phyloP scores from a whole-genome alignment of 345 rosid genomes.

The Heritiera fomes region DNA sequence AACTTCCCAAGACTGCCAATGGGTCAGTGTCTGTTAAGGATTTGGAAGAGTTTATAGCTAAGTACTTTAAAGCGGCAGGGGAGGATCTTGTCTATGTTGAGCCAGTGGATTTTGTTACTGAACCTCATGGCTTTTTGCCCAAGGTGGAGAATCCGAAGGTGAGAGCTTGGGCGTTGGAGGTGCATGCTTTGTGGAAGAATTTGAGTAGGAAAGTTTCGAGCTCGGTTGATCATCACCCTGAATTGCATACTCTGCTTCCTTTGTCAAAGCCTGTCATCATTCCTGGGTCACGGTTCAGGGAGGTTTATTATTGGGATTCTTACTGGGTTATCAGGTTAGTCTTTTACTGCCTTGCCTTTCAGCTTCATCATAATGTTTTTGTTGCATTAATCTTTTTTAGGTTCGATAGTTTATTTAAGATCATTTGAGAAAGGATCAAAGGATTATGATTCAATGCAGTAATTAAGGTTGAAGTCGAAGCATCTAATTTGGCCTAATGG shows the following conservation, averaged over 20 bases:
- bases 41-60: constrained; percentile 24
- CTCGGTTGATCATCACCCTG: constrained; percentile 50
- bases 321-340: constrained; percentile 86
- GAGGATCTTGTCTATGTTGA: constrained; percentile 50
- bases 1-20: constrained; percentile 42
- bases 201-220: constrained; percentile 59
- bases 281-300: constrained; percentile 87
- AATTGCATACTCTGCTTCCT: constrained; percentile 71
- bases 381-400: neutral
- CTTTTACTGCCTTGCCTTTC: neutral
- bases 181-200: constrained; percentile 76
- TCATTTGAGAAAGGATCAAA: neutral
- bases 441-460: neutral
- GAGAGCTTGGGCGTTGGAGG: constrained; percentile 74
- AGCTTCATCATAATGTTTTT: neutral
- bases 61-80: constrained; percentile 53
- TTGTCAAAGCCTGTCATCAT: constrained; percentile 63
- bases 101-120: constrained; percentile 60
- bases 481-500: neutral
- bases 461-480: neutral
- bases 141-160: constrained; percentile 60
- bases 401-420: neutral
- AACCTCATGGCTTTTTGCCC: constrained; percentile 66
- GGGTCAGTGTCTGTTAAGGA: constrained; percentile 33
- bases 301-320: constrained; percentile 94